These are phyloP conservation scores for Lentinus polychrous DNA, from an alignment of 1,284 basidiomycete genomes.

Conservation along the genomic window DNA sequence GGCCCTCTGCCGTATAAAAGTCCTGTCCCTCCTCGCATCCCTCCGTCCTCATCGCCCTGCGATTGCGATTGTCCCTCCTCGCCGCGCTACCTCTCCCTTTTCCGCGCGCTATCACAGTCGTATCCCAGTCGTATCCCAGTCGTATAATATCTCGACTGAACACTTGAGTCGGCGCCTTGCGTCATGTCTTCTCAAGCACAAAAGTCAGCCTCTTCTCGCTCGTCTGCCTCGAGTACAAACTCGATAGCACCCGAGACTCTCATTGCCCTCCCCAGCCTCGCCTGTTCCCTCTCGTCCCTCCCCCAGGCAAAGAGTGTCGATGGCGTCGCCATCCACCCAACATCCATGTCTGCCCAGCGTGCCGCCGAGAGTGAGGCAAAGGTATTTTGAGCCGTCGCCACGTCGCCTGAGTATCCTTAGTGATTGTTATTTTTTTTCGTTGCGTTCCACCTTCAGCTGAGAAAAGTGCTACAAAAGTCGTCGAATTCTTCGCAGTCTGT, in stretches of 20 bases:
- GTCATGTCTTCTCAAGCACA: constrained; percentile 23
- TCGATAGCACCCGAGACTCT: constrained; percentile 36
- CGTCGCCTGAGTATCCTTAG: constrained; percentile 4
- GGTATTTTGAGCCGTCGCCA: constrained; percentile 30
- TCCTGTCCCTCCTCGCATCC: neutral
- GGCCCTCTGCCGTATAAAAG: constrained; percentile 10
- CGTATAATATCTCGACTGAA: too few species aligned
- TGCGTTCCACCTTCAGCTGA: constrained; percentile 16
- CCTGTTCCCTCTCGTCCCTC: constrained; percentile 55
- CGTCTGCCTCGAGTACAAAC: constrained; percentile 17
- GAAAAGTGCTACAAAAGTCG: constrained; percentile 25
- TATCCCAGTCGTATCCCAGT: neutral
- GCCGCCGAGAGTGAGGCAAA: constrained; percentile 69
- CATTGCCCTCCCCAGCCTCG: constrained; percentile 63
- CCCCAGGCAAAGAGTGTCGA: constrained; percentile 64
- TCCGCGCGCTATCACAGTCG: neutral
- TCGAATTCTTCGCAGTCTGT: constrained; percentile 13
- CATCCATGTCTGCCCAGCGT: constrained; percentile 57
- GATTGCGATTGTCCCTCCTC: neutral
- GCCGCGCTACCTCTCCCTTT: neutral
- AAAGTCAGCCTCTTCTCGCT: constrained; percentile 22
- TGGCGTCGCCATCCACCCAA: constrained; percentile 57
- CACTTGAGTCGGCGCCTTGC: too few species aligned
- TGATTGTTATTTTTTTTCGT: constrained; percentile 8
- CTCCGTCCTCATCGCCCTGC: neutral